Evolutionary conservation across 768 basidiomycete genomes (phyloP).

Genomic region (Termitomyces titanicus): DNA sequence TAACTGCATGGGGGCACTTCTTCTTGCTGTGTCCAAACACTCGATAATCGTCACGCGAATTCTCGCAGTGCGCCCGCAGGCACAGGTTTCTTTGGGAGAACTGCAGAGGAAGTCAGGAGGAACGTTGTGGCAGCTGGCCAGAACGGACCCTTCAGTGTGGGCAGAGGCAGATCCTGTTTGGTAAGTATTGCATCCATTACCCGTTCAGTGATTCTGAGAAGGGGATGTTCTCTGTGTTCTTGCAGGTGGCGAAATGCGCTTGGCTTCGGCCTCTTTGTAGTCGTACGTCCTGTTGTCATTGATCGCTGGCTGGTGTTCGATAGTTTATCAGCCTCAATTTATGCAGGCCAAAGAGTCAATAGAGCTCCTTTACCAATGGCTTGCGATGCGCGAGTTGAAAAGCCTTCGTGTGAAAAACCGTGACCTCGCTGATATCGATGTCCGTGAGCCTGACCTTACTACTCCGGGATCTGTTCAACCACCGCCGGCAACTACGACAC

Average conservation of each 20-base stretch:
- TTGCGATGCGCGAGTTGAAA: conserved; percentile 67
- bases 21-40: conserved; percentile 49
- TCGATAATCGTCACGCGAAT: conserved; percentile 35
- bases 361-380: conserved; percentile 61
- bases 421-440: conserved; percentile 68
- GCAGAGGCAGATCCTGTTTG: conserved; percentile 70
- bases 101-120: conserved; percentile 36
- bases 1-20: conserved; percentile 56
- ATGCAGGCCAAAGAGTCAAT: conserved; percentile 62
- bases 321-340: not conserved
- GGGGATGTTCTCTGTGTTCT: not conserved
- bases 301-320: not conserved
- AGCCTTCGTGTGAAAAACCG: conserved; percentile 61
- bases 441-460: conserved; percentile 48
- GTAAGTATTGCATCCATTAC: conserved; percentile 27
- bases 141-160: conserved; percentile 51
- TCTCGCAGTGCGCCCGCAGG: conserved; percentile 29
- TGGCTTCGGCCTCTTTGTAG: conserved; percentile 63
- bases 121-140: no score
- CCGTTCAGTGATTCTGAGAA: not conserved
- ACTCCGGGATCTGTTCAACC: conserved; percentile 25
- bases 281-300: conserved; percentile 46
- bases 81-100: conserved; percentile 8
- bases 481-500: no score
- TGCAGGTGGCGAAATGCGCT: conserved; percentile 64